Percentiles rank a stretch among this genome's conserved stretches.
These are phyloP conservation scores for Glycine soja DNA, from an alignment of 306 rosid species.

Conservation along the genomic window DNA sequence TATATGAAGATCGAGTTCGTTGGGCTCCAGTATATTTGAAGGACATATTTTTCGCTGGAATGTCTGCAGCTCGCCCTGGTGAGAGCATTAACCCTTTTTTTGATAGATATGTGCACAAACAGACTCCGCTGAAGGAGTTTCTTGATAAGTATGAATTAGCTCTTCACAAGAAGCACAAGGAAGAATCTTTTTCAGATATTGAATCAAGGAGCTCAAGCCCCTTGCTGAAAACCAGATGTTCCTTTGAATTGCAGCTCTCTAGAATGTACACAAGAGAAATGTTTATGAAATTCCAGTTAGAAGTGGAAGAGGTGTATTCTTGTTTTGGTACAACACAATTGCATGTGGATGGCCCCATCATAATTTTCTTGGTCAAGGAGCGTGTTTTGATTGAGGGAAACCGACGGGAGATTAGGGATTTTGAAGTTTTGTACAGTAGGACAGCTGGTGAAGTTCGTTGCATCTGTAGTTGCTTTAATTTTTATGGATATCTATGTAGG, in stretches of 20 bases:
- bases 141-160: constrained; percentile 95
- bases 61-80: constrained; percentile 68
- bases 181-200: constrained; percentile 78
- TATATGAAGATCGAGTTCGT: constrained; percentile 78
- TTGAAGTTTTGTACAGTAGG: constrained; percentile 88
- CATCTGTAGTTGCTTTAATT: constrained; percentile 90
- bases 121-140: constrained; percentile 93
- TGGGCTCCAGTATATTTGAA: constrained; percentile 91
- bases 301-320: constrained; percentile 94
- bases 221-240: constrained; percentile 78
- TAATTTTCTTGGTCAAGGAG: constrained; percentile 92
- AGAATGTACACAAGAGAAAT: constrained; percentile 75
- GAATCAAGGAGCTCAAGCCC: constrained; percentile 90
- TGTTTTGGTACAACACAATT: constrained; percentile 89
- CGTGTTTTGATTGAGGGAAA: constrained; percentile 78
- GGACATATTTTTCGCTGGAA: constrained; percentile 79
- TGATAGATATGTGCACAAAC: constrained; percentile 85
- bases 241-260: constrained; percentile 90
- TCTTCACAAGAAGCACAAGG: constrained; percentile 83
- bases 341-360: constrained; percentile 76
- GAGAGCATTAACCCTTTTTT: constrained; percentile 79
- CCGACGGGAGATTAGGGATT: constrained; percentile 79
- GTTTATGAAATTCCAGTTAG: constrained; percentile 80
- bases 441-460: constrained; percentile 89
- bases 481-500: constrained; percentile 86